Evolutionary conservation across 306 rosid species (phyloP).

Genomic region (Cyamopsis tetragonoloba): DNA sequence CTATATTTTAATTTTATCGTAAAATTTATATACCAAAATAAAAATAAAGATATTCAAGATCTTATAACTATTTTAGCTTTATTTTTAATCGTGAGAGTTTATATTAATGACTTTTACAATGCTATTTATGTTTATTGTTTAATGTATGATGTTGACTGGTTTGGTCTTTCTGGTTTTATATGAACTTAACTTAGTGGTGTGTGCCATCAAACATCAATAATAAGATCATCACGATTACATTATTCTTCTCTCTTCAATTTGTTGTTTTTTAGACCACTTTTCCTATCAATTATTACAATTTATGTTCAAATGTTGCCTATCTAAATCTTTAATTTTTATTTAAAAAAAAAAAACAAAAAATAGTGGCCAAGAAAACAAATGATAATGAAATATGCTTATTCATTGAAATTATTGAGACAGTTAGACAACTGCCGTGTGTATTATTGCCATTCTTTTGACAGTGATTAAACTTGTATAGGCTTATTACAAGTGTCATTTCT

Average conservation of each 20-base stretch:
- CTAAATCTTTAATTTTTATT: not conserved
- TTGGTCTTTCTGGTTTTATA: not conserved
- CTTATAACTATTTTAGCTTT: too few species aligned
- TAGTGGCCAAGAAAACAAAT: slow-evolving; percentile 22
- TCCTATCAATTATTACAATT: slow-evolving; percentile 14
- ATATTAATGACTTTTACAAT: too few species aligned
- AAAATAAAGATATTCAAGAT: too few species aligned
- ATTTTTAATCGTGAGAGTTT: too few species aligned
- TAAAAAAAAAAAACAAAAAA: too few species aligned
- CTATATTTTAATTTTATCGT: too few species aligned
- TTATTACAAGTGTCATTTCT: not conserved
- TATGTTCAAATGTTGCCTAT: slow-evolving; percentile 17
- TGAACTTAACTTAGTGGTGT: slow-evolving; percentile 14
- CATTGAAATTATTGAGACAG: too few species aligned
- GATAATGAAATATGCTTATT: slow-evolving; percentile 17
- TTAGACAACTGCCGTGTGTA: not conserved
- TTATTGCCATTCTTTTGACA: not conserved
- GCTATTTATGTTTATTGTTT: not conserved
- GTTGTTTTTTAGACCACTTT: slow-evolving; percentile 18
- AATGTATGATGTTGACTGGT: not conserved
- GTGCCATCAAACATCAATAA: slow-evolving; percentile 20
- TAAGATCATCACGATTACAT: not conserved
- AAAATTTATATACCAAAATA: too few species aligned
- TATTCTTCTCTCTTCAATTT: not conserved
- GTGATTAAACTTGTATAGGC: not conserved